phyloP scores from a whole-genome alignment of 2,329 filamentous ascomycete genomes.

The Coleophoma crateriformis region DNA sequence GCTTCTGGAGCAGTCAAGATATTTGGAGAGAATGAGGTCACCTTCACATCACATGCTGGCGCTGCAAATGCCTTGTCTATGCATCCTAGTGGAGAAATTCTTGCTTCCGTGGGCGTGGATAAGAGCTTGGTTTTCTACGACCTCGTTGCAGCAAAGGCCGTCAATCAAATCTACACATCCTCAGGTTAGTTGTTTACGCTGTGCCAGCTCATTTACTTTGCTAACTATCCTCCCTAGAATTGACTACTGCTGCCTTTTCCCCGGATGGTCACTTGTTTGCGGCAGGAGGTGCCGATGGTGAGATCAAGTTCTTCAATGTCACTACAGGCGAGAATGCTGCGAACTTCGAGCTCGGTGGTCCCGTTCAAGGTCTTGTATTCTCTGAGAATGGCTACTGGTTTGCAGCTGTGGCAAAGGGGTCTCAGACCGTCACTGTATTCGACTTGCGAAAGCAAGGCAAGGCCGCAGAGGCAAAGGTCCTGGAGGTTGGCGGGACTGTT shows the following conservation, averaged over 20 bases:
- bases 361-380: conserved; percentile 74
- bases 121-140: conserved; percentile 94
- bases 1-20: conserved; percentile 63
- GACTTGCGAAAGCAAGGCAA: conserved; percentile 90
- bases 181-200: conserved; percentile 53
- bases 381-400: conserved; percentile 98
- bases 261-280: conserved; percentile 95
- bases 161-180: conserved; percentile 76
- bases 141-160: conserved; percentile 57
- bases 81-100: conserved; percentile 76
- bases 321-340: conserved; percentile 74
- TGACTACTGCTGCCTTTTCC: conserved; percentile 76
- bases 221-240: conserved; percentile 18
- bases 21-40: conserved; percentile 61
- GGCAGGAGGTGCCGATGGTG: conserved; percentile 71
- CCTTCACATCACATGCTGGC: conserved; percentile 78
- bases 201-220: not conserved
- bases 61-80: conserved; percentile 70
- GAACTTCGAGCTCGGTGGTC: conserved; percentile 62
- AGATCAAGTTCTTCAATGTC: conserved; percentile 85
- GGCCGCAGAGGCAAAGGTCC: conserved; percentile 71
- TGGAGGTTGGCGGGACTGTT: conserved; percentile 78
- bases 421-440: conserved; percentile 78
- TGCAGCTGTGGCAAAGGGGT: conserved; percentile 72
- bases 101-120: conserved; percentile 84